These are phyloP conservation scores for Flaveria ramosissima DNA, from an alignment of 129 eudicot species.

Conservation along the genomic window DNA sequence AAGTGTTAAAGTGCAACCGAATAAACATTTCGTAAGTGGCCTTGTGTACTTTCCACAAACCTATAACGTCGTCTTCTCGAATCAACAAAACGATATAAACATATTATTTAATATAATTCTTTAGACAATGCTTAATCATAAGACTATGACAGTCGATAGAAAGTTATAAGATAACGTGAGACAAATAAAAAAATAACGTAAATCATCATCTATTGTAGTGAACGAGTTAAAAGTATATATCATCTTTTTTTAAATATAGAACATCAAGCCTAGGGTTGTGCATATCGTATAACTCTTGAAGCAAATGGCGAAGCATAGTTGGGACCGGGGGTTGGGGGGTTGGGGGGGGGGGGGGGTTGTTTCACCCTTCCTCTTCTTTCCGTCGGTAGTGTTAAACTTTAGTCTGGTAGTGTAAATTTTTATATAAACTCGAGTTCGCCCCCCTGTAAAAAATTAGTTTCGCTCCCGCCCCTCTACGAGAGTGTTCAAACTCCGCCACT, in stretches of 20 bases:
- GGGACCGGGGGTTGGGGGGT: no score
- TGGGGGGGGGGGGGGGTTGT: no score
- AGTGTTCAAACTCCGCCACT: no score
- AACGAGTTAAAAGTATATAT: background rate
- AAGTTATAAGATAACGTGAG: background rate
- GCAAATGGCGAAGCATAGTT: no score
- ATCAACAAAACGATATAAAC: background rate
- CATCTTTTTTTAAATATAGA: background rate
- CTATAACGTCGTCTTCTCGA: conserved; percentile 18
- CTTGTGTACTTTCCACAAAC: conserved; percentile 39
- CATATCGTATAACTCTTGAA: conserved; percentile 10
- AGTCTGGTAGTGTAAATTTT: no score
- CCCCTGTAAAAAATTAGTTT: no score
- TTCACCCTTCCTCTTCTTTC: no score
- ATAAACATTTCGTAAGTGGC: conserved; percentile 38
- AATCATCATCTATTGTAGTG: no score
- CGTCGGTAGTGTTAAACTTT: no score
- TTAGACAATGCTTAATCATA: background rate
- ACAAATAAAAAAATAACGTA: background rate
- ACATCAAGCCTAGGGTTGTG: background rate
- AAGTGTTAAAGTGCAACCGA: conserved; percentile 40
- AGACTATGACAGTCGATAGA: background rate
- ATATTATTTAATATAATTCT: background rate
- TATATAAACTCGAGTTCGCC: no score
- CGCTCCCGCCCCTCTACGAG: no score